Base-by-base conservation (phyloP, 305 asterid genomes). In the Rubia peregrina region DNA sequence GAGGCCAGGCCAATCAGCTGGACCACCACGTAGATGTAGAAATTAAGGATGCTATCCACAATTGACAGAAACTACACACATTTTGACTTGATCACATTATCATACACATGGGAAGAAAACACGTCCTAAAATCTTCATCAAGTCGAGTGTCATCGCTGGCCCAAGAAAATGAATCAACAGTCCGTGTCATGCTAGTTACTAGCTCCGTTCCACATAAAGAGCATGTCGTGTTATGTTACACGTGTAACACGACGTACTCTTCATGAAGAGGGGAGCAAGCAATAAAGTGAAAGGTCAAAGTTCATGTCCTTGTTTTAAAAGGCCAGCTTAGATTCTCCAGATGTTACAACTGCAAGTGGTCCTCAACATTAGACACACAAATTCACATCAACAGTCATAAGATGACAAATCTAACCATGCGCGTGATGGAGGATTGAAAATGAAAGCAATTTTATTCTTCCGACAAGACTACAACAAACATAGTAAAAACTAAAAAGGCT, bases 381-480 rank as follows among this genome's bases (percentile, higher is more conserved):
- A 71, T 74, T 73, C 79, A 71, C 72, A 77, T 71, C 73, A 73
- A 81, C 60, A 75, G 83, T 81, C 75, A 78, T 71, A 77, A 82
- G 83, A 79, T 74, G 90, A 82, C 88, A 84, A 83, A 78, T 26
- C 40, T 65, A 77, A 77, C 71, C 64, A 48, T 40, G 75, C 86
- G 90, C 88, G 83, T 89, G 95, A 76, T 61, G 80, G 56, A 75
- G 80, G 80, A 72, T 77, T 77, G 91, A 82, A 83, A 83, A 79
- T 65, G 87, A 86, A 82, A 85, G 92, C 80, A 65, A 70, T 30
- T 53, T 60, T 75, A 75, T 76, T 77, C 24, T 72, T 88, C 73
- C 94, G 96, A 91, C 96, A 91, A 80, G 76, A 74, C 81, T 79
- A 78, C 93, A 80, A 83, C 85, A 51, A 21, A 51, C 9, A 41